phyloP scores from a whole-genome alignment of 2,329 filamentous ascomycete genomes.

The Stenocarpella maydis region DNA sequence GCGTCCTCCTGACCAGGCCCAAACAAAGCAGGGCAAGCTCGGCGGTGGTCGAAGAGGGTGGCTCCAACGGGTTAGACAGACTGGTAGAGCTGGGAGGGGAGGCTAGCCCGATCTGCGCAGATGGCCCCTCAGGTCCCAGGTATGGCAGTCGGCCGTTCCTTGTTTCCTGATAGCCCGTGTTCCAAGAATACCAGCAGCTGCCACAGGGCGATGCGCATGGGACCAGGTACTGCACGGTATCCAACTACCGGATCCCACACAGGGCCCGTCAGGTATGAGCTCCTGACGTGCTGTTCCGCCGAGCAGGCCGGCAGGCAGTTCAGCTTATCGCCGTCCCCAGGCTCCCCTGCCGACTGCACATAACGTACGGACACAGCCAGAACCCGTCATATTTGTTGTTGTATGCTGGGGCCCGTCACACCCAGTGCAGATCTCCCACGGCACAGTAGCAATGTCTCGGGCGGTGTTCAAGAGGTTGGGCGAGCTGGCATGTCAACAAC shows the following conservation, averaged over 20 bases:
- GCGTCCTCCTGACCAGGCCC: slow-evolving; percentile 23
- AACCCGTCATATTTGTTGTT: slow-evolving; percentile 30
- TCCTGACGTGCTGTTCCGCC: slow-evolving; percentile 25
- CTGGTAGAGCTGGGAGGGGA: no score
- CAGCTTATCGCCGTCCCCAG: slow-evolving; percentile 15
- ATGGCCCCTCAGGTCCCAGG: not conserved
- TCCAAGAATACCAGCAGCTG: slow-evolving; percentile 29
- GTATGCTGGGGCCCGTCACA: slow-evolving; percentile 26
- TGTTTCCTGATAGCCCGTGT: slow-evolving; percentile 17
- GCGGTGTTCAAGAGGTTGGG: not conserved
- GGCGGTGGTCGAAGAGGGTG: slow-evolving; percentile 20
- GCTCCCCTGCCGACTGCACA: not conserved
- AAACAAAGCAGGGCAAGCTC: not conserved
- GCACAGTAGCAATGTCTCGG: slow-evolving; percentile 23
- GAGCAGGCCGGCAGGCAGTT: slow-evolving; percentile 6
- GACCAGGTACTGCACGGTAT: slow-evolving; percentile 8
- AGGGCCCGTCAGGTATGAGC: slow-evolving; percentile 3
- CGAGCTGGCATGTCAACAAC: not conserved
- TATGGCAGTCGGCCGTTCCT: not conserved
- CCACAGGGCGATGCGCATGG: slow-evolving; percentile 14
- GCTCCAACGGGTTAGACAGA: slow-evolving; percentile 16
- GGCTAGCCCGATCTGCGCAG: slow-evolving; percentile 14
- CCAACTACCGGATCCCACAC: slow-evolving; percentile 16
- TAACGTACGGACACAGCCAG: no score
- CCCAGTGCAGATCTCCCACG: slow-evolving; percentile 30